These are phyloP conservation scores for Cicer judaicum DNA, from an alignment of 306 rosid genomes.

Conservation along the genomic window DNA sequence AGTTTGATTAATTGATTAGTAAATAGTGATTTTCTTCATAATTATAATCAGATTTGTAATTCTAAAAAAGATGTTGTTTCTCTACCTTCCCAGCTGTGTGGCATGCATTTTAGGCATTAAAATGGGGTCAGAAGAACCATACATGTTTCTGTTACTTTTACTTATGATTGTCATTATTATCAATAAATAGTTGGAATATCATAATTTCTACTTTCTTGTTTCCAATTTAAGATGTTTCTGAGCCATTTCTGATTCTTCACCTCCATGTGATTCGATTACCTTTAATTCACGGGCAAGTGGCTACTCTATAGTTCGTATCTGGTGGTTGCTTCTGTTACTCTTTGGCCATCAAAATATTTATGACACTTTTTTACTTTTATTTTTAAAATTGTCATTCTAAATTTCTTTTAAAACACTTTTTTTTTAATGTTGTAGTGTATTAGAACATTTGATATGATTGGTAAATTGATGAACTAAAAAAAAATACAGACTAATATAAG, in stretches of 20 bases:
- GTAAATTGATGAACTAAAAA: background rate
- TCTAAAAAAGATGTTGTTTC: no score
- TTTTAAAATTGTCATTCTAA: background rate
- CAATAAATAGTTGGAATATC: background rate
- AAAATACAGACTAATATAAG: background rate
- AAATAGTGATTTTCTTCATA: background rate
- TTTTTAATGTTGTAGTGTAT: background rate
- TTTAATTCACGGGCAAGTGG: slow-evolving; percentile 35
- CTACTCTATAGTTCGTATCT: slow-evolving; percentile 19
- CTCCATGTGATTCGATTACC: slow-evolving; percentile 6
- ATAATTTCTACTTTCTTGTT: slow-evolving; percentile 9
- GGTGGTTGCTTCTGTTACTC: slow-evolving; percentile 41
- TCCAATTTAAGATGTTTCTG: slow-evolving; percentile 33
- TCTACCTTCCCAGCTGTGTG: slow-evolving; percentile 20
- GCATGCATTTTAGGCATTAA: slow-evolving; percentile 28
- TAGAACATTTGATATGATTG: background rate
- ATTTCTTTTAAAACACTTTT: no score
- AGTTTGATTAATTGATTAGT: no score
- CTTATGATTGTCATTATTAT: background rate
- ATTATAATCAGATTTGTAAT: no score
- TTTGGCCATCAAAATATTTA: slow-evolving; percentile 26
- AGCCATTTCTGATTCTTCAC: slow-evolving; percentile 9
- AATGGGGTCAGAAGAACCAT: slow-evolving; percentile 22
- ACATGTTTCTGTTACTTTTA: background rate
- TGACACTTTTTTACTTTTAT: background rate